Evolutionary conservation across 208 protist genomes (phyloP).

Genomic region (Trypanosoma grayi): DNA sequence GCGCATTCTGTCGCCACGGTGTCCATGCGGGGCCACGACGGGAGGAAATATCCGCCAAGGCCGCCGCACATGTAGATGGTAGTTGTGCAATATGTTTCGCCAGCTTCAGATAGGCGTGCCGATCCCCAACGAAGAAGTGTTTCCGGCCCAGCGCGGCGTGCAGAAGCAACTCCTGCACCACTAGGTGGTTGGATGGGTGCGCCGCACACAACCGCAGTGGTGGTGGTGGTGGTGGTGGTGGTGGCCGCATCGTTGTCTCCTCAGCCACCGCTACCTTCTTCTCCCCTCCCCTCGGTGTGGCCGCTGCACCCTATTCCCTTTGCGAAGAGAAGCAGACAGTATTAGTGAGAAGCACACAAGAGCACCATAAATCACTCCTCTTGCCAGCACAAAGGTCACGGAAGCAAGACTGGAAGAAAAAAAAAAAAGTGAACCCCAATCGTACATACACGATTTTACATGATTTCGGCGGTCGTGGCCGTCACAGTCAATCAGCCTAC

Average conservation of each 20-base stretch:
- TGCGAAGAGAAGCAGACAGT: too few relatives aligned
- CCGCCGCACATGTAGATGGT: neutral
- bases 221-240: too few relatives aligned
- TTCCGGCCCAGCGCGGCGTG: conserved; percentile 31
- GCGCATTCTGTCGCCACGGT: neutral
- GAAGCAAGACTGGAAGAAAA: neutral
- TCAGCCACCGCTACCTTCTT: neutral
- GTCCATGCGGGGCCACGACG: neutral
- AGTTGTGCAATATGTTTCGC: conserved; percentile 22
- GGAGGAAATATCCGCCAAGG: neutral
- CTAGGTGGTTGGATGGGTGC: conserved; percentile 56
- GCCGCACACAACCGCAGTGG: conserved; percentile 40
- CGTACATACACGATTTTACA: neutral
- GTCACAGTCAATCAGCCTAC: too few relatives aligned
- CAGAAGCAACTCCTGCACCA: conserved; percentile 66
- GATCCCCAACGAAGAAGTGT: neutral
- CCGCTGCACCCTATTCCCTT: too few relatives aligned
- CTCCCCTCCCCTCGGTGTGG: neutral
- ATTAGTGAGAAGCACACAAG: too few relatives aligned
- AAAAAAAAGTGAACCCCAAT: neutral
- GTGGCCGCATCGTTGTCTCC: neutral
- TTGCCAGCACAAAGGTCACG: neutral
- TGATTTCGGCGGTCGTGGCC: too few relatives aligned
- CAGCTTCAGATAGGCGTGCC: conserved; percentile 1
- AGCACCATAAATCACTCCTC: too few relatives aligned